Evolutionary conservation across 106 monocot species (phyloP), one percentile per base, ranked within the genome.

Genomic region (Apostasia shenzhenica): DNA sequence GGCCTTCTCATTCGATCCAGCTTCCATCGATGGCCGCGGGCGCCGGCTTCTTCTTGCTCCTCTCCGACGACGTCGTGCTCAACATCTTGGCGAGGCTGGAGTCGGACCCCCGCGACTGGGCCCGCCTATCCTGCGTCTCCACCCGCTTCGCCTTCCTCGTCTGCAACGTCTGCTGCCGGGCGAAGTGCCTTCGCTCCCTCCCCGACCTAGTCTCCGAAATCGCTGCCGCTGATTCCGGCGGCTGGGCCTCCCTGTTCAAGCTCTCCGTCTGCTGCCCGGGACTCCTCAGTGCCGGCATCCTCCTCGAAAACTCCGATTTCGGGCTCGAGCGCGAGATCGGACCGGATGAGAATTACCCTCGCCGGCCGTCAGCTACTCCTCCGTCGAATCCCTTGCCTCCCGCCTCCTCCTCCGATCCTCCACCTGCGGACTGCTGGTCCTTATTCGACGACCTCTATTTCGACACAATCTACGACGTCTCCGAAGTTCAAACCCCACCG

Each of bases 241-340:
- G 66, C 38, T 88, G 88, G 83, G 57, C 86, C 8, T 39, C 88
- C 12, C 86, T 95, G 54, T 70, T 84, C 86, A 95, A 92, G 82
- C 78, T 97, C 78, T 73, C 86, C 66, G 92, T 89, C 14, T 97
- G 92, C 77, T 97, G 95, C 72, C 95, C 95, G 0, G 95, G 95
- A 40, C 95, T 92, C 57, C 58, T 74, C 45, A 82, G 72, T 74
- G 77, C 95, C 60, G 95, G 95, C 10, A 73, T 97, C 45, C 80
- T 97, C 72, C 92, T 97, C 71, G 79, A 97, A 53, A 72, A 77
- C 67, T 84, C 92, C 66, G 86, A 89, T 51, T 89, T 97, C 67
- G 95, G 95, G 44, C 89, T 97, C 45, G 88, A 92, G 54, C 88
- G 76, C 58, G 92, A 97, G 45, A 86, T 92, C 69, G 92, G 95